Evolutionary conservation across 768 basidiomycete species (phyloP).

Genomic region (Suillus variegatus): DNA sequence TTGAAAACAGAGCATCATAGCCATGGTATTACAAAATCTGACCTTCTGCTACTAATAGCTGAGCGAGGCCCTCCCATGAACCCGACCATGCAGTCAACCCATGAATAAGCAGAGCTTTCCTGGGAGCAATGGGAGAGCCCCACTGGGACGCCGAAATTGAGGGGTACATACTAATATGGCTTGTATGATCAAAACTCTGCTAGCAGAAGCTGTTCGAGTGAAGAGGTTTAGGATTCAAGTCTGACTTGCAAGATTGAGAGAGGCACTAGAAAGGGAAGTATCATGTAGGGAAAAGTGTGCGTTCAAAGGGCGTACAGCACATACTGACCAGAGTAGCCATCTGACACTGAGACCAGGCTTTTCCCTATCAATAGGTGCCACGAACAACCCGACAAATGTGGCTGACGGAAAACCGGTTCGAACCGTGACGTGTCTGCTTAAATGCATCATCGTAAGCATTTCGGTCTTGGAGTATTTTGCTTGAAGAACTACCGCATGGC

Average conservation of each 20-base stretch:
- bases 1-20: slow-evolving; percentile 5
- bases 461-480: too few species aligned
- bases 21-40: not conserved
- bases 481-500: too few species aligned
- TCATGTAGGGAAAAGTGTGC: not conserved
- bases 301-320: not conserved
- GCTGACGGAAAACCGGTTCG: not conserved
- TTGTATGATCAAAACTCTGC: not conserved
- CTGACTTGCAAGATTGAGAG: not conserved
- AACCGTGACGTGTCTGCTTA: not conserved
- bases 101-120: slow-evolving; percentile 17
- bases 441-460: not conserved
- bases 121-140: slow-evolving; percentile 18
- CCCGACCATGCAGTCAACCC: slow-evolving; percentile 19
- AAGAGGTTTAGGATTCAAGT: not conserved
- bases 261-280: not conserved
- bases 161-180: not conserved
- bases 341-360: not conserved
- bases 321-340: not conserved
- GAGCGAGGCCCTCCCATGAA: slow-evolving; percentile 20
- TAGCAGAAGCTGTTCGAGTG: too few species aligned
- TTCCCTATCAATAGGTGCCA: not conserved
- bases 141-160: slow-evolving; percentile 14
- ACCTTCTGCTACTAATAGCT: slow-evolving; percentile 19
- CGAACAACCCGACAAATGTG: not conserved